These are phyloP conservation scores for Diaporthe velutina DNA, from an alignment of 2,329 filamentous ascomycete species.

Conservation along the genomic window DNA sequence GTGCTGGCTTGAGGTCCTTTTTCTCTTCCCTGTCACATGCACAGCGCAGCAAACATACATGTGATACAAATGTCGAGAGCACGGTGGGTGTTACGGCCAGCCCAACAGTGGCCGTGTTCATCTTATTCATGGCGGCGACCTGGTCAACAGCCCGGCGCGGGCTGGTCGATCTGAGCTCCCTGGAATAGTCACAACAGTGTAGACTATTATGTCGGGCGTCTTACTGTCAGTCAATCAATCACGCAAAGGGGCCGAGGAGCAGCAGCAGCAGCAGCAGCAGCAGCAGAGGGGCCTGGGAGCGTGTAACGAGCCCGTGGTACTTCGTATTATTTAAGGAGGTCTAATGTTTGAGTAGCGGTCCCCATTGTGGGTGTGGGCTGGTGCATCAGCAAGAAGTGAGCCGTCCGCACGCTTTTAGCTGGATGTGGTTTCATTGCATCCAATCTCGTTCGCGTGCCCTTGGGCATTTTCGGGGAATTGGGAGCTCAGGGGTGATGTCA, in stretches of 20 bases:
- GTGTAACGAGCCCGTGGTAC: neutral
- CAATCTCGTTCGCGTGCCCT: conserved; percentile 31
- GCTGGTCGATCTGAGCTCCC: neutral
- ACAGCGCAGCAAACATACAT: conserved; percentile 68
- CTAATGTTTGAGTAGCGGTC: neutral
- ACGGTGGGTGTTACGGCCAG: conserved; percentile 90
- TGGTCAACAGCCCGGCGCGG: neutral
- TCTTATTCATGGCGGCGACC: conserved; percentile 57
- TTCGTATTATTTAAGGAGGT: conserved; percentile 32
- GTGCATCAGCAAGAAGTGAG: conserved; percentile 2
- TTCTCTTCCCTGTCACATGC: neutral
- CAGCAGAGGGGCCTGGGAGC: neutral
- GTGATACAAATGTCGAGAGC: conserved; percentile 86
- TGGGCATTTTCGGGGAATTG: neutral
- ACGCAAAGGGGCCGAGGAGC: neutral
- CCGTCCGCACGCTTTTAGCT: conserved; percentile 6
- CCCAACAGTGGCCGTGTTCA: conserved; percentile 85
- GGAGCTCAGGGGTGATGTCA: conserved; percentile 31
- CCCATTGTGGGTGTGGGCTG: conserved; percentile 12
- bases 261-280: neutral
- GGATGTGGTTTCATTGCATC: conserved; percentile 28
- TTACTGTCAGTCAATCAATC: conserved; percentile 1
- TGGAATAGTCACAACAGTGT: neutral
- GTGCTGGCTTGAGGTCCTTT: neutral
- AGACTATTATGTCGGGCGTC: neutral